Base-by-base conservation (phyloP, 23 red algal species). In the Gracilaria gracilis region DNA sequence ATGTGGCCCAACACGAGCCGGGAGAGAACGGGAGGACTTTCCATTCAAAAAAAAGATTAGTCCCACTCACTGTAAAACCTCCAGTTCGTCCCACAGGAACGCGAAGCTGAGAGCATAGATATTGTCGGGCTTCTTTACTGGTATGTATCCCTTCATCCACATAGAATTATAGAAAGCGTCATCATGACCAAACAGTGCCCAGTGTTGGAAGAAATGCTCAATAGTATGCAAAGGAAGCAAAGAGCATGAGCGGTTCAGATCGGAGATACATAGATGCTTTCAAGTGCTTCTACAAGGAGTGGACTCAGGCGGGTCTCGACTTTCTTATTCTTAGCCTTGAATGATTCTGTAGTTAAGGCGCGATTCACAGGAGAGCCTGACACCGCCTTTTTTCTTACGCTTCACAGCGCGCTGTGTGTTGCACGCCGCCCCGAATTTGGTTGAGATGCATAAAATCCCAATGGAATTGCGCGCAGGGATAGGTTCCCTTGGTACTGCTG, bases 361-460 rank as follows among this genome's bases (percentile, higher is more conserved):
- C 51, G 51, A 46, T 55, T 1, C 51, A 55, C 19, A 15, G 8
- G 16, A 20, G 19, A 62, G 8, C 23, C 59, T 62, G 59, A 62
- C 59, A 62, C 59, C 29, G 54, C 19, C 19, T 2, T 58, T n/a
- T n/a, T n/a, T n/a, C n/a, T n/a, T n/a, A n/a, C n/a, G n/a, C n/a
- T n/a, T n/a, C n/a, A n/a, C n/a, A n/a, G n/a, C n/a, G n/a, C n/a
- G n/a, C n/a, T n/a, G n/a, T n/a, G n/a, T n/a, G n/a, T n/a, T n/a
- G 54, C 23, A 15, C 19, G 54, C 23, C 4, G 59, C 59, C 59
- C 29, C 27, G 54, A 62, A 31, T 62, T 62, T 62, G 24, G 2
- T 29, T 62, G 59, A 62, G 59, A 62, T 62, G 59, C 59, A 62
- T 12, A 62, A 62, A 62, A 62, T 62, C 59, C 59, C 59, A 3